phyloP scores from a whole-genome alignment of 139 green algal genomes.

The Chlorella sp. region DNA sequence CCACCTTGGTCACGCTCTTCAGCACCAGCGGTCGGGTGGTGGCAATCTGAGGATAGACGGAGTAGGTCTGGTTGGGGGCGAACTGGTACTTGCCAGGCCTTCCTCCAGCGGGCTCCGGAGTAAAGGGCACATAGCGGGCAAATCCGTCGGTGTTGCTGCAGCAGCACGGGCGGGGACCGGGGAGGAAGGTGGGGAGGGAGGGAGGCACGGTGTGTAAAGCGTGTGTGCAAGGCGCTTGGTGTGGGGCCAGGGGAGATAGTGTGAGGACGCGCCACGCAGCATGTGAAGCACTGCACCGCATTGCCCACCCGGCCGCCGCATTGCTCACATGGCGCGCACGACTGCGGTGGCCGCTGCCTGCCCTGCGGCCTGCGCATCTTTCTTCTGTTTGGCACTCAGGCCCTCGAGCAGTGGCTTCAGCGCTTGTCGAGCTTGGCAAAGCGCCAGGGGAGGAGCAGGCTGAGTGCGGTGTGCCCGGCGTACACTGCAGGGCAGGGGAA shows the following conservation, averaged over 20 bases:
- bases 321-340: background rate
- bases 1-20: background rate
- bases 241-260: no score
- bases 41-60: conserved; percentile 34
- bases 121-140: background rate
- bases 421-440: conserved; percentile 6
- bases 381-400: background rate
- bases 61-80: background rate
- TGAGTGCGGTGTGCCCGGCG: conserved; percentile 21
- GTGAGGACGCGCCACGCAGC: no score
- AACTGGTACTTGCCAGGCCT: conserved; percentile 4
- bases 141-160: conserved; percentile 22
- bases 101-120: background rate
- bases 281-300: background rate
- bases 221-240: no score
- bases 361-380: background rate
- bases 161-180: background rate
- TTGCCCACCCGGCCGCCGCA: background rate
- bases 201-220: no score
- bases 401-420: background rate
- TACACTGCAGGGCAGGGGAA: conserved; percentile 2
- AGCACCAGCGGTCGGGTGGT: background rate
- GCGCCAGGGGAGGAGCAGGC: conserved; percentile 16
- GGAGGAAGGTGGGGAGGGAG: no score
- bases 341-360: background rate